A percentile compares a stretch with the other conserved stretches of the same genome.
Evolutionary conservation across 1,284 basidiomycete species (phyloP).

Genomic region (Sphagnurus paluster): DNA sequence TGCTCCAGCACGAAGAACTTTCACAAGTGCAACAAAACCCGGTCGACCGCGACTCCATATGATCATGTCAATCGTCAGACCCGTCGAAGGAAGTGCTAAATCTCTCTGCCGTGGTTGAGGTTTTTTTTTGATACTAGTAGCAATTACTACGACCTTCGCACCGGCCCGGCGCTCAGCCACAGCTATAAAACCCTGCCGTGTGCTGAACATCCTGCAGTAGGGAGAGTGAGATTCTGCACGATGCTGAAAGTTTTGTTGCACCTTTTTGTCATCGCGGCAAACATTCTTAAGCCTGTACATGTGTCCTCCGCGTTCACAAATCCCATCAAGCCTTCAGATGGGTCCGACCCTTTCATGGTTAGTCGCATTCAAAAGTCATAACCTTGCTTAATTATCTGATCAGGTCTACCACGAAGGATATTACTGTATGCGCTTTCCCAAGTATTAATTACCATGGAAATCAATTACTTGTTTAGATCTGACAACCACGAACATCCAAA

Average conservation of each 20-base stretch:
- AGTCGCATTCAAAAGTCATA: neutral
- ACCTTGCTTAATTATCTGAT: neutral
- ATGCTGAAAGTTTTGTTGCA: slow-evolving; percentile 17
- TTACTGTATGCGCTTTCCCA: slow-evolving; percentile 25
- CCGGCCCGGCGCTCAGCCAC: neutral
- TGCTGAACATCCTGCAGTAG: neutral
- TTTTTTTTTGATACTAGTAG: neutral
- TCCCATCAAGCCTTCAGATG: slow-evolving; percentile 33
- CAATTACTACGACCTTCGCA: neutral
- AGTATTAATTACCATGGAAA: neutral
- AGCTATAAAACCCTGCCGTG: neutral
- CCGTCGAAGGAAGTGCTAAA: neutral
- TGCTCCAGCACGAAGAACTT: too few species aligned
- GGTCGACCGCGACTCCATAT: too few species aligned
- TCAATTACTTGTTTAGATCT: slow-evolving; percentile 23
- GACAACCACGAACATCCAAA: slow-evolving; percentile 37
- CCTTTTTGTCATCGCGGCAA: slow-evolving; percentile 15
- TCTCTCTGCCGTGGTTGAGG: too few species aligned
- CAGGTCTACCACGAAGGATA: slow-evolving; percentile 34
- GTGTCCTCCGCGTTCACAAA: slow-evolving; percentile 23
- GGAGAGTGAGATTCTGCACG: too few species aligned
- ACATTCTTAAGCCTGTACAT: too few species aligned
- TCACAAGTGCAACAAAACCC: too few species aligned
- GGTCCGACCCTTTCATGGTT: slow-evolving; percentile 40
- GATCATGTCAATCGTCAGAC: neutral